phyloP scores from a whole-genome alignment of 192 early-diverging fungal genomes.

The Entomortierella beljakovae region DNA sequence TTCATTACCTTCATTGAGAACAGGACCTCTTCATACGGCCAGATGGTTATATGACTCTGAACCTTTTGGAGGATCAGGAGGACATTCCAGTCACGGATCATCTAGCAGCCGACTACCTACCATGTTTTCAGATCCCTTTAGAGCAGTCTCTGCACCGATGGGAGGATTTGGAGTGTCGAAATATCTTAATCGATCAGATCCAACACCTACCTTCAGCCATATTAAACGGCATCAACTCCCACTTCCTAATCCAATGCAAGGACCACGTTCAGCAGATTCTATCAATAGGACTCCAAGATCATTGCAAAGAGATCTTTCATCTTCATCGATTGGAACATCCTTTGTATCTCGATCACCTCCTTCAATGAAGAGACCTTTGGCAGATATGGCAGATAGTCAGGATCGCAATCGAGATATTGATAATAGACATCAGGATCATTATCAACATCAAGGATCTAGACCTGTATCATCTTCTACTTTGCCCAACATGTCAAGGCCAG shows the following conservation, averaged over 20 bases:
- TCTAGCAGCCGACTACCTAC: conserved; percentile 31
- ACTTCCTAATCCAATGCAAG: conserved; percentile 23
- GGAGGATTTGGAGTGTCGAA: conserved; percentile 52
- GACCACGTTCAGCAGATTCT: conserved; percentile 5
- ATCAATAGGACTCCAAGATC: conserved; percentile 15
- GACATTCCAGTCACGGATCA: conserved; percentile 11
- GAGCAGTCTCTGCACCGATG: conserved; percentile 44
- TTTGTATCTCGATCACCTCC: conserved; percentile 44
- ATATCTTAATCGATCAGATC: conserved; percentile 38
- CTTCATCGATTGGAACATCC: conserved; percentile 43
- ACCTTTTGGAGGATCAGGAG: conserved; percentile 27
- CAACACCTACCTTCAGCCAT: conserved; percentile 11
- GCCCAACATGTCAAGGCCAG: no score
- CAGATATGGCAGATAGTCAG: conserved; percentile 52
- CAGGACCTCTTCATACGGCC: conserved; percentile 41
- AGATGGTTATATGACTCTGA: conserved; percentile 48
- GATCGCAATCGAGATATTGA: conserved; percentile 50
- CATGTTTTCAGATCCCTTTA: conserved; percentile 44
- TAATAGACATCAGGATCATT: conserved; percentile 46
- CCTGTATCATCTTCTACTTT: not conserved
- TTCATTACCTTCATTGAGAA: conserved; percentile 37
- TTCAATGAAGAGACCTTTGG: conserved; percentile 46
- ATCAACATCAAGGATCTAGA: conserved; percentile 23
- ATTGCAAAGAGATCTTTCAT: conserved; percentile 38
- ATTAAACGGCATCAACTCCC: conserved; percentile 44